Evolutionary conservation across 1,139 yeast species (phyloP), one percentile per base, ranked within the genome.

Genomic region (Debaryomycetaceae sp.): DNA sequence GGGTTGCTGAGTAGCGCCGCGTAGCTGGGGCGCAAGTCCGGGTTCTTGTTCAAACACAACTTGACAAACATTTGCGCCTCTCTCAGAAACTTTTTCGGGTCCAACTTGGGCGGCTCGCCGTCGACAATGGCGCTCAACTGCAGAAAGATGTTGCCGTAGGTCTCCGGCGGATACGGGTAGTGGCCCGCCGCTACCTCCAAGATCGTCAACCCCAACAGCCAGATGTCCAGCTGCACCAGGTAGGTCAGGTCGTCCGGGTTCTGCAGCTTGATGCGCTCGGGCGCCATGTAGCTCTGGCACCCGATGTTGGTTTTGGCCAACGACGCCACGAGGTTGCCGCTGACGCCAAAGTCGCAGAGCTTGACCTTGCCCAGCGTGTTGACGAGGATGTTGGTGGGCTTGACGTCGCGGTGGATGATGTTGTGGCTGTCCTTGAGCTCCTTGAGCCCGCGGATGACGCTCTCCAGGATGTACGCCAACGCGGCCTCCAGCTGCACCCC

Each of bases 211-310:
- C 98, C 99, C 27, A 91, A 61, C 0, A 96, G 86, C 98, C 99
- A 91, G 38, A 91, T 78, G 57, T 93, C 99, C 8, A 95, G 82
- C 52, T 91, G 96, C 9, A 88, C 96, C 1, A 96, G 81, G 57
- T 91, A 91, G 0, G 95, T 79, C 13, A 76, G 70, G 43, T 78
- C 91, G 50, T 83, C 89, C 3, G 72, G 72, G 29, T 48, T 62
- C 30, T 57, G 39, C 2, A 62, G 51, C 55, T 83, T 80, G 48
- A 91, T 93, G 50, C 99, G 73, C 56, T 91, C 99, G 1, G 99
- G 99, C 0, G 98, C 97, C 98, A 93, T 93, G 58, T 91, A 91
- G 4, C 95, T 84, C 58, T 91, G 98, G 56, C 98, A 93, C 5
- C 99, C 99, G 46, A 91, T 89, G 49, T 91, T 91, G 1, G 99